Evolutionary conservation across 345 rosid genomes (phyloP).

Genomic region (Cardamine chenopodiifolia): DNA sequence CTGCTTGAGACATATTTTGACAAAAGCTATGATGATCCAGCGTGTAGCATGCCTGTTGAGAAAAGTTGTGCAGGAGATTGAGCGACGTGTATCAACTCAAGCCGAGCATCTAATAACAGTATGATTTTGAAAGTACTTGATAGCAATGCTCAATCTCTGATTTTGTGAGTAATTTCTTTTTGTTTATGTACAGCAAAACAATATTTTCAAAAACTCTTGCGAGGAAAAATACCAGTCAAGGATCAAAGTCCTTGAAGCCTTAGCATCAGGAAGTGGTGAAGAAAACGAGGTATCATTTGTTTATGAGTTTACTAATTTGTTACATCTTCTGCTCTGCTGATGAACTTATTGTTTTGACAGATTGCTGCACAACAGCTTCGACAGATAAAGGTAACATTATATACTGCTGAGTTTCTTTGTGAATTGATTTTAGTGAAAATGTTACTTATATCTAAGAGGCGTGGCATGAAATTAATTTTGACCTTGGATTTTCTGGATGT

Average conservation of each 20-base stretch:
- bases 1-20: conserved; percentile 14
- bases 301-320: background rate
- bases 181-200: conserved; percentile 74
- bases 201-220: conserved; percentile 75
- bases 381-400: conserved; percentile 55
- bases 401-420: conserved; percentile 16
- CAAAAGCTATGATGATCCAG: conserved; percentile 53
- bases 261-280: conserved; percentile 71
- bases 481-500: conserved; percentile 13
- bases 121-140: conserved; percentile 16
- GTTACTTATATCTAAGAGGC: background rate
- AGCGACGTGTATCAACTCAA: conserved; percentile 94
- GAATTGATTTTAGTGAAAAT: background rate
- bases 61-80: conserved; percentile 94
- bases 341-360: conserved; percentile 43
- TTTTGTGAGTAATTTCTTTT: conserved; percentile 17
- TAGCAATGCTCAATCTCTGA: background rate
- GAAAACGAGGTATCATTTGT: conserved; percentile 60
- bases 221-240: conserved; percentile 90
- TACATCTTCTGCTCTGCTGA: conserved; percentile 17
- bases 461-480: background rate
- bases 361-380: conserved; percentile 53
- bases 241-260: conserved; percentile 85
- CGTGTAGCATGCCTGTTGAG: conserved; percentile 80
- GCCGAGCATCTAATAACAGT: conserved; percentile 94